A percentile compares a stretch with the other conserved stretches of the same genome.
Evolutionary conservation across 495 filamentous ascomycete species (phyloP).

Genomic region (Margaritispora aquatica): DNA sequence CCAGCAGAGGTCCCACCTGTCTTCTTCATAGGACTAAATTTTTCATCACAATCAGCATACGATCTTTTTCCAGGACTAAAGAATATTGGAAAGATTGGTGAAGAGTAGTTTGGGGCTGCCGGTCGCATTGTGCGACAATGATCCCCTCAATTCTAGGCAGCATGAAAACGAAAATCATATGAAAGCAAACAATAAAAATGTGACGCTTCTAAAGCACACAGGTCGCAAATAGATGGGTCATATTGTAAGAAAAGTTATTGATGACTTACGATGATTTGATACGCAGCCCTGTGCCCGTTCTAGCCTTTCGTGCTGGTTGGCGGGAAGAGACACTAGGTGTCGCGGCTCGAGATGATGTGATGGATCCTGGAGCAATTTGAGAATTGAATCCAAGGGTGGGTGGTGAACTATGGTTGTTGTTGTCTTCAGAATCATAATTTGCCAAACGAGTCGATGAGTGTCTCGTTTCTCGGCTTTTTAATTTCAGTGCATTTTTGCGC

Average conservation of each 20-base stretch:
- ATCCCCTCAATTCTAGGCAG: constrained; percentile 18
- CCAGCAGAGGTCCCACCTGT: constrained; percentile 44
- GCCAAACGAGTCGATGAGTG: constrained; percentile 25
- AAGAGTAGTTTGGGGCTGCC: background rate
- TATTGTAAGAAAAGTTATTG: constrained; percentile 1
- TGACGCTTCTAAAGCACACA: too few relatives aligned
- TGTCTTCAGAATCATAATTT: constrained; percentile 31
- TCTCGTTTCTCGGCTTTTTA: constrained; percentile 23
- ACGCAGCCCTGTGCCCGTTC: constrained; percentile 45
- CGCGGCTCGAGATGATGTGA: constrained; percentile 45
- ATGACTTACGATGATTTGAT: constrained; percentile 66
- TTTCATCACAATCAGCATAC: constrained; percentile 17
- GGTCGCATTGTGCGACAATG: constrained; percentile 22
- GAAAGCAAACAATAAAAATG: too few relatives aligned
- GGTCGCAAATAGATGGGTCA: background rate
- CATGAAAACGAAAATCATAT: constrained; percentile 7
- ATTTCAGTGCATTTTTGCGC: background rate
- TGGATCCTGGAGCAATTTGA: constrained; percentile 32
- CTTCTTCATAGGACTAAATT: constrained; percentile 48
- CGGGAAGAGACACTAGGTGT: constrained; percentile 40
- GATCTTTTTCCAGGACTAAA: background rate
- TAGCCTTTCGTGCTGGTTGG: constrained; percentile 47
- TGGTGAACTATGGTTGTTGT: constrained; percentile 26
- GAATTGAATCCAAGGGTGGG: constrained; percentile 22
- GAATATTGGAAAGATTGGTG: background rate